phyloP scores from a whole-genome alignment of 306 rosid genomes.

The Acacia crassicarpa region DNA sequence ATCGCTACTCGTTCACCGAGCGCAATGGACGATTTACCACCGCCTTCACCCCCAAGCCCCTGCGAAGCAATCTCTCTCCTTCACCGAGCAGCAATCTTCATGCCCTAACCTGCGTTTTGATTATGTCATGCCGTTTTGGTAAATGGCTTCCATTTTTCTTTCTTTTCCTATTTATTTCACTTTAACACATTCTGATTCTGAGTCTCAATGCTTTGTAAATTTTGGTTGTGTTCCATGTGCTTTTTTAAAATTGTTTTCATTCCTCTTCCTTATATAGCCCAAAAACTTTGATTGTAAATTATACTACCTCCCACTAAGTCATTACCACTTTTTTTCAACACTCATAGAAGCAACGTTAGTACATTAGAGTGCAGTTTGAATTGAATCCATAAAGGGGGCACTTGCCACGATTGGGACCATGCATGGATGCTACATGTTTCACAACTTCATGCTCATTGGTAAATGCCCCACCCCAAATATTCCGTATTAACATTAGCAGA shows the following conservation, averaged over 20 bases:
- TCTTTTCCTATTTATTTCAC: no score
- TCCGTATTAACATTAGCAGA: conserved; percentile 46
- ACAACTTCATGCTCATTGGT: conserved; percentile 62
- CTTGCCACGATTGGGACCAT: conserved; percentile 57
- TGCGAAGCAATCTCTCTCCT: neutral
- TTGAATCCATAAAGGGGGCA: conserved; percentile 30
- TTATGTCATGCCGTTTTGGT: neutral
- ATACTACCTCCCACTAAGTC: no score
- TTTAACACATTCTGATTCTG: no score
- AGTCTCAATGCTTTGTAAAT: no score
- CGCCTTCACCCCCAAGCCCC: neutral
- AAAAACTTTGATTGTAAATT: no score
- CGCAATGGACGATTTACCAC: no score
- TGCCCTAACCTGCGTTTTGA: neutral
- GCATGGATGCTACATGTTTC: conserved; percentile 43
- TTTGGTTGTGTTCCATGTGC: no score
- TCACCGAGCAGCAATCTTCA: neutral
- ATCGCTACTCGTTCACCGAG: no score
- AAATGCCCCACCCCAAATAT: conserved; percentile 69
- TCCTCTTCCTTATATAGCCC: no score
- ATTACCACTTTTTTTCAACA: no score
- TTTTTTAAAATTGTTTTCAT: no score
- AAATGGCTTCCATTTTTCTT: neutral
- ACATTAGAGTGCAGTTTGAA: conserved; percentile 48
- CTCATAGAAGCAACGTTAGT: neutral